phyloP scores from a whole-genome alignment of 176 grass and related monocot species.

The Puya raimondii region DNA sequence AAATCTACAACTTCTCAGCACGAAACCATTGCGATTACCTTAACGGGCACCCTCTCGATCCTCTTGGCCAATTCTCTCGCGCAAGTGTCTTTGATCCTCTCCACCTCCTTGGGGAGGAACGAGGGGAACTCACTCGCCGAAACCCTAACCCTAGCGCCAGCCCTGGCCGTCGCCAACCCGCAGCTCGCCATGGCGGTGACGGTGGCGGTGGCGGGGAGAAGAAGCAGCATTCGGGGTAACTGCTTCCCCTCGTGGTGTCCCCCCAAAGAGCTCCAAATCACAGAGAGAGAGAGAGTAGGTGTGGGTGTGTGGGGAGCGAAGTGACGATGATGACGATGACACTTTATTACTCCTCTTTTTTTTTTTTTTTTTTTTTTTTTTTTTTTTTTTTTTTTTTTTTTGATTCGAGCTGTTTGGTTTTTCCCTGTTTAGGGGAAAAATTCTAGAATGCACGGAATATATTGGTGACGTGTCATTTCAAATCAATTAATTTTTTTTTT shows the following conservation, averaged over 20 bases:
- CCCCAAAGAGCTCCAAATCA: neutral
- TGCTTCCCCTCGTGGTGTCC: neutral
- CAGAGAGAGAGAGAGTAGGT: neutral
- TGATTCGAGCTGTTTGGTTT: too few relatives aligned
- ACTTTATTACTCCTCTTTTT: too few relatives aligned
- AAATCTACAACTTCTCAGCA: too few relatives aligned
- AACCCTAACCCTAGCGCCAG: conserved; percentile 3
- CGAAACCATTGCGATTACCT: conserved; percentile 18
- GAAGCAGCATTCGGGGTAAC: neutral
- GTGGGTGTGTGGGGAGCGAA: neutral
- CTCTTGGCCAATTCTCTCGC: conserved; percentile 53
- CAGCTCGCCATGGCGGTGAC: neutral
- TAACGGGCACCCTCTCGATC: conserved; percentile 77
- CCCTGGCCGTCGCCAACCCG: neutral
- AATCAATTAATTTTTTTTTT: too few relatives aligned
- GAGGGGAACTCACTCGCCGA: conserved; percentile 40
- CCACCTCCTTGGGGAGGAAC: conserved; percentile 70
- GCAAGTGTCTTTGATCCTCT: conserved; percentile 52
- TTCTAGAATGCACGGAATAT: too few relatives aligned
- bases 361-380: conserved; percentile 7
- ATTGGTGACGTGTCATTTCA: too few relatives aligned
- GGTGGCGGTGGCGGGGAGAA: neutral
- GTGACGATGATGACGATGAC: too few relatives aligned
- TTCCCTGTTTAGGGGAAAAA: too few relatives aligned
- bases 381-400: conserved; percentile 4